Evolutionary conservation across 1,284 basidiomycete species (phyloP), one percentile per base, ranked within the genome.

Genomic region (Microbotryomycetes sp.): DNA sequence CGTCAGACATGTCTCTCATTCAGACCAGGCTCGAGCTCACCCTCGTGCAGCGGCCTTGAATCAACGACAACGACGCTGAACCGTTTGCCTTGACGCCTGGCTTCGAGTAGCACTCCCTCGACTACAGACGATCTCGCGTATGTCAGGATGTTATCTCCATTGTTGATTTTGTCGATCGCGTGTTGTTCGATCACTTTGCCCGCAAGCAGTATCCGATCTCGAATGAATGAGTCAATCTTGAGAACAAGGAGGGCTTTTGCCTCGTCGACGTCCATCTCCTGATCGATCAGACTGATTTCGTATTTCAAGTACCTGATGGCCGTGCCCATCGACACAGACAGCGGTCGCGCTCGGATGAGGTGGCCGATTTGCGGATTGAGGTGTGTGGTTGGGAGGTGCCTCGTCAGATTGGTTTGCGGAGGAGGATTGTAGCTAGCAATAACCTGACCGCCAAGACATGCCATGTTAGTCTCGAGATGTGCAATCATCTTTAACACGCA

Each of bases 11-110:
- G 29, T 15, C 27, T 3, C 5, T 27, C 18, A 21, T 6, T 46
- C 23, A 6, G 52, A 26, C n/a, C 5, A 1, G 24, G 18, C 18
- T 41, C 35, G 4, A n/a, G 67, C 71, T 65, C 66, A 86, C 92
- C 94, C 81, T 98, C 94, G 26, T 91, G 80, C 71, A 97, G 82
- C 1, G 94, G 96, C 62, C 90, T 81, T 45, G 92, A 92, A 75
- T 98, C 96, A n/a, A 97, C 86, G 2, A 97, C 84, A 54, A 97
- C 85, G 16, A 97, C 94, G 2, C 86, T 88, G 74, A 99, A 97
- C 50, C 81, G 79, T 72, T 87, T 76, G 63, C 81, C 80, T 41
- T 76, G 72, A 24, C 70, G 61, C 70, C 76, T 85, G 1, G 93
- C 91, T 60, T 84, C 82, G 4, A 97, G 77, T 5, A 99, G 74